A percentile compares a stretch with the other conserved stretches of the same genome.
Conservation (phyloP, 75 land plant genomes). For the Isoetes taiwanensis region DNA sequence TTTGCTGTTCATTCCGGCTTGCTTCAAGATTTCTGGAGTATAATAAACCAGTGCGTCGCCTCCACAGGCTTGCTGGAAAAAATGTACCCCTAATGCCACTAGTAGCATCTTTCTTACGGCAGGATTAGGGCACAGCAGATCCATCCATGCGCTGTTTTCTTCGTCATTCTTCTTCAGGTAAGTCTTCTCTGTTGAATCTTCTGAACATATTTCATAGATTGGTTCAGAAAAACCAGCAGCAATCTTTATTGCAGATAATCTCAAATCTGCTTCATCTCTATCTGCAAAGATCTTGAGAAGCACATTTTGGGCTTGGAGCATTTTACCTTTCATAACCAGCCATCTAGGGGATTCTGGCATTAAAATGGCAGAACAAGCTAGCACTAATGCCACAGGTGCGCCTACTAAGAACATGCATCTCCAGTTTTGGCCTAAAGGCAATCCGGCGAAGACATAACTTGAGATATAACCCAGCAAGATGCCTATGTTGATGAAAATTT, state of each 20-base stretch:
- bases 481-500: conserved; percentile 1
- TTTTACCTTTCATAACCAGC: background rate
- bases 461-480: conserved; percentile 1
- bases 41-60: background rate
- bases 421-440: background rate
- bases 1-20: too few relatives aligned
- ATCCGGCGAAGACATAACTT: background rate
- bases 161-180: background rate
- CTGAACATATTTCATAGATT: too few relatives aligned
- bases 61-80: conserved; percentile 6
- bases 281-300: background rate
- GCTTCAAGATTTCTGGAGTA: too few relatives aligned
- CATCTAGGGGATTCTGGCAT: conserved; percentile 4
- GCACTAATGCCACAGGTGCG: background rate
- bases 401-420: background rate
- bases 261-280: background rate
- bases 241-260: background rate
- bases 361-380: background rate
- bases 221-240: too few relatives aligned
- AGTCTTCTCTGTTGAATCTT: too few relatives aligned
- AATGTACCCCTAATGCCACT: background rate
- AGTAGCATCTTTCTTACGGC: background rate
- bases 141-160: background rate
- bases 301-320: background rate
- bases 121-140: background rate